phyloP scores from a whole-genome alignment of 2,329 filamentous ascomycete species.

The Nemania sp. region DNA sequence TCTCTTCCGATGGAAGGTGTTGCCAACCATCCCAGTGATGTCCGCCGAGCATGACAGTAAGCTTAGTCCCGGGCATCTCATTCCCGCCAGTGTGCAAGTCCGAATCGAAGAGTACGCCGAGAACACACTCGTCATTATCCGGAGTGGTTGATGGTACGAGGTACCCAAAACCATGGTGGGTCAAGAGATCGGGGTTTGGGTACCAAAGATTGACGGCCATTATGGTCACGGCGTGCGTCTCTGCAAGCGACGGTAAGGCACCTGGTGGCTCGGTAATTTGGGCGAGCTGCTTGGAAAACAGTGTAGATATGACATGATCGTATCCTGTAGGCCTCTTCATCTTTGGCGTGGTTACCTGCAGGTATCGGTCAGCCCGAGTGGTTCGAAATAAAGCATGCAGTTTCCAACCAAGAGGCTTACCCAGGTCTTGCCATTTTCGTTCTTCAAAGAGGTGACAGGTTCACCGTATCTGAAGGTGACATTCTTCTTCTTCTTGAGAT shows the following conservation, averaged over 20 bases:
- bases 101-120: slow-evolving; percentile 92
- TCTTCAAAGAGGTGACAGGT: slow-evolving; percentile 52
- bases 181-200: slow-evolving; percentile 62
- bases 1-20: slow-evolving; percentile 62
- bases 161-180: slow-evolving; percentile 80
- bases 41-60: slow-evolving; percentile 93
- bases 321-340: slow-evolving; percentile 39
- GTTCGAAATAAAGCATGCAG: neutral
- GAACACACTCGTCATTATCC: slow-evolving; percentile 78
- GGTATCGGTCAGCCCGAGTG: neutral
- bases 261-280: slow-evolving; percentile 39
- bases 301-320: slow-evolving; percentile 67
- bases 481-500: slow-evolving; percentile 57
- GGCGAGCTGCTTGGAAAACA: slow-evolving; percentile 54
- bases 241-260: slow-evolving; percentile 52
- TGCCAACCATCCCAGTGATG: slow-evolving; percentile 79
- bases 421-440: slow-evolving; percentile 44
- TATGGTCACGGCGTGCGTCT: slow-evolving; percentile 73
- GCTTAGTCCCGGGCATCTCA: slow-evolving; percentile 67
- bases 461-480: slow-evolving; percentile 59
- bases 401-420: slow-evolving; percentile 40
- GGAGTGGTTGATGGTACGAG: slow-evolving; percentile 78
- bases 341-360: slow-evolving; percentile 40
- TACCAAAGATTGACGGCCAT: slow-evolving; percentile 94
- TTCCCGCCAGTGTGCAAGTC: slow-evolving; percentile 50